phyloP scores from a whole-genome alignment of 805 yeast species.

The Lachancea quebecensis region DNA sequence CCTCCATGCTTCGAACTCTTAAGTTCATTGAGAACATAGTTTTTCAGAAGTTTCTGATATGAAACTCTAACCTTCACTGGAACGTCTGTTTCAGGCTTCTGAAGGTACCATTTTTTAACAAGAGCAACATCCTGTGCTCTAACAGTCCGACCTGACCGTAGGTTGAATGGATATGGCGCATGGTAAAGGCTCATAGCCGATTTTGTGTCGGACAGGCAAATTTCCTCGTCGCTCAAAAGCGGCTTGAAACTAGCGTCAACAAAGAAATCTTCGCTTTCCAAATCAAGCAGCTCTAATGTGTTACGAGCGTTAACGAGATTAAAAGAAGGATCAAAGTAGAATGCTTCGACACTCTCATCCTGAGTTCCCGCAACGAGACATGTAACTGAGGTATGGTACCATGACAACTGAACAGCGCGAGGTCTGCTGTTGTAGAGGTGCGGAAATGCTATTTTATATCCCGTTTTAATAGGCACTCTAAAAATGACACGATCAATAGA shows the following conservation, averaged over 20 bases:
- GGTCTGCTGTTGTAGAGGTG: slow-evolving; percentile 75
- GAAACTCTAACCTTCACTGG: slow-evolving; percentile 81
- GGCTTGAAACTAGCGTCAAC: slow-evolving; percentile 44
- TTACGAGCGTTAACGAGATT: slow-evolving; percentile 45
- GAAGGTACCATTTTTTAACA: slow-evolving; percentile 73
- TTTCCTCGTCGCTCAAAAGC: slow-evolving; percentile 39
- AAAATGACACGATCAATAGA: slow-evolving; percentile 81
- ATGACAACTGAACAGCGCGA: slow-evolving; percentile 50
- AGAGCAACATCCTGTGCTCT: slow-evolving; percentile 89
- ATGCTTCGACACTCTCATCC: slow-evolving; percentile 41
- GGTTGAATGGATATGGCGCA: slow-evolving; percentile 83
- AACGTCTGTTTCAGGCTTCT: slow-evolving; percentile 52
- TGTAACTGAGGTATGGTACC: slow-evolving; percentile 60
- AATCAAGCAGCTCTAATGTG: slow-evolving; percentile 6
- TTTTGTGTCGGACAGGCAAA: slow-evolving; percentile 42
- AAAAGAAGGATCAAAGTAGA: slow-evolving; percentile 44
- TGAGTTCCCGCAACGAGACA: slow-evolving; percentile 40
- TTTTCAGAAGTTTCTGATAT: slow-evolving; percentile 81
- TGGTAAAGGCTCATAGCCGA: slow-evolving; percentile 62
- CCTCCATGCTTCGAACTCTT: slow-evolving; percentile 40
- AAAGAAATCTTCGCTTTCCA: slow-evolving; percentile 28
- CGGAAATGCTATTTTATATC: slow-evolving; percentile 82
- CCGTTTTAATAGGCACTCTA: slow-evolving; percentile 70
- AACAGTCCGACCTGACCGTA: slow-evolving; percentile 60
- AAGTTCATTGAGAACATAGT: slow-evolving; percentile 63